phyloP scores from a whole-genome alignment of 2,329 filamentous ascomycete species.

The Venturia aucupariae region DNA sequence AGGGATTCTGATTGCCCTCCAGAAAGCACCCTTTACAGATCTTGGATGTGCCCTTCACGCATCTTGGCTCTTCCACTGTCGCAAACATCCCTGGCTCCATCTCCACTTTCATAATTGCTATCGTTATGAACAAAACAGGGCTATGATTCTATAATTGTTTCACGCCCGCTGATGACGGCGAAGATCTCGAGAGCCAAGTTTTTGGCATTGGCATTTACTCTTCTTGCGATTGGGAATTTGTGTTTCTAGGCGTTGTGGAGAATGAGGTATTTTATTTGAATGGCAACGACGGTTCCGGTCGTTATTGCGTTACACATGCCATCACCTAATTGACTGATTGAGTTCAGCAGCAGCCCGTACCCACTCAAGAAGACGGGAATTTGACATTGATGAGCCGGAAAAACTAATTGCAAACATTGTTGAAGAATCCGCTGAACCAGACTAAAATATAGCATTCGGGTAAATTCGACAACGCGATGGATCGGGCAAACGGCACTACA shows the following conservation, averaged over 20 bases:
- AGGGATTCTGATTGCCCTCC: background rate
- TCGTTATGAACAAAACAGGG: background rate
- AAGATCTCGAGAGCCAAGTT: background rate
- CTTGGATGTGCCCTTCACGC: background rate
- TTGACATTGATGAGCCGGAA: background rate
- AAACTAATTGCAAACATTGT: background rate
- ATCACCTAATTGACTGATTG: background rate
- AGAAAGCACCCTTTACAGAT: background rate
- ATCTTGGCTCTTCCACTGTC: background rate
- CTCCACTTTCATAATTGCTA: background rate
- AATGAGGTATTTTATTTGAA: background rate
- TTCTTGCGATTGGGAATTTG: background rate
- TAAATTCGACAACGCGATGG: background rate
- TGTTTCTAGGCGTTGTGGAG: background rate
- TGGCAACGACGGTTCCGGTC: background rate
- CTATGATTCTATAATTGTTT: background rate
- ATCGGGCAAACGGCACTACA: background rate
- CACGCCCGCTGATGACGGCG: background rate
- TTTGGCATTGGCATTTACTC: background rate
- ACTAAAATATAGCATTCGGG: background rate
- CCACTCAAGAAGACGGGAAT: background rate
- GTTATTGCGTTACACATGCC: background rate
- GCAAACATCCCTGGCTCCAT: background rate
- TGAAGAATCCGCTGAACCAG: background rate
- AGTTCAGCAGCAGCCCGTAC: background rate